Conservation (phyloP, 148 eudicot species). For the Salicornia ramosissima region DNA sequence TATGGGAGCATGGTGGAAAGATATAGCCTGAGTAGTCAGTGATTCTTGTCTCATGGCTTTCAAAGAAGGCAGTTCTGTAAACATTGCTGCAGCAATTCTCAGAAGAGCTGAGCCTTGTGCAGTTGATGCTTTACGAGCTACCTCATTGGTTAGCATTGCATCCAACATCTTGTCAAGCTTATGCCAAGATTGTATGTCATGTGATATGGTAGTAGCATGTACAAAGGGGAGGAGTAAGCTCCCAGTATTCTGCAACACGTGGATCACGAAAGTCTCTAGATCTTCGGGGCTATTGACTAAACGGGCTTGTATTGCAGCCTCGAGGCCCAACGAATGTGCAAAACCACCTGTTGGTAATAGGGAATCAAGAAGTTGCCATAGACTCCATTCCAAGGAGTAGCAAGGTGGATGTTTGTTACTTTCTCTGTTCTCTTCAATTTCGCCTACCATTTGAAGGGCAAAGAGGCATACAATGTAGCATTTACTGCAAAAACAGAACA, state of each 20-base stretch:
- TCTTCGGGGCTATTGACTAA: constrained; percentile 47
- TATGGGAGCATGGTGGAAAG: constrained; percentile 83
- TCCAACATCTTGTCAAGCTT: constrained; percentile 53
- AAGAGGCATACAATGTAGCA: background rate
- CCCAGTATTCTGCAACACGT: constrained; percentile 61
- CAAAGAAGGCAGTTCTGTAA: constrained; percentile 64
- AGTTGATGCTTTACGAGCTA: constrained; percentile 71
- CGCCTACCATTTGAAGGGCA: constrained; percentile 17
- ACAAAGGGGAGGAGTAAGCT: constrained; percentile 85
- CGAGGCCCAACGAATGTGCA: constrained; percentile 90
- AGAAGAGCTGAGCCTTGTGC: constrained; percentile 87
- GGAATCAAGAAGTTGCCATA: constrained; percentile 91
- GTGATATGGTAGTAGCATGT: constrained; percentile 42
- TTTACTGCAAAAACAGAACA: background rate
- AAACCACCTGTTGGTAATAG: constrained; percentile 94
- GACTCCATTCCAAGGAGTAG: constrained; percentile 48
- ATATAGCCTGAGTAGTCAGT: constrained; percentile 30
- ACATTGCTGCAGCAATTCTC: constrained; percentile 66
- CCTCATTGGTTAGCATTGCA: constrained; percentile 74
- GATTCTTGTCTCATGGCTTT: constrained; percentile 63
- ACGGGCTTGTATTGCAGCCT: constrained; percentile 74
- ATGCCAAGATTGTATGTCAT: constrained; percentile 47
- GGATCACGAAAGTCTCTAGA: constrained; percentile 51
- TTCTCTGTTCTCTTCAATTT: constrained; percentile 6
- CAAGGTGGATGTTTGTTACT: background rate